Base-by-base conservation (phyloP, 257 asterid species). In the Coffea eugenioides region DNA sequence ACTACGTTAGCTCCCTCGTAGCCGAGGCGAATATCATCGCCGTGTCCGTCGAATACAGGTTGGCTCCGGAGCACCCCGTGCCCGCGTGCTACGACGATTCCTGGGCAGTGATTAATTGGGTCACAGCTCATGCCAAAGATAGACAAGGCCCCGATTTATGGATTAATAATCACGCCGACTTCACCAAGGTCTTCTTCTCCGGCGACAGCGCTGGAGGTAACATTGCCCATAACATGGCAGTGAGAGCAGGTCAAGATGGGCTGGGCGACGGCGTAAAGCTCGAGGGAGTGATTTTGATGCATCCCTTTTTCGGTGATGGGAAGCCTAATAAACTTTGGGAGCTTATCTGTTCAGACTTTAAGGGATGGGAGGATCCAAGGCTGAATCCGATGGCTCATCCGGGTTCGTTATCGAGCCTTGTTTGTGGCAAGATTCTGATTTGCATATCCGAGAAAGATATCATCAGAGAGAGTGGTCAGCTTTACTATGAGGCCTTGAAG, bases 161-260 rank as follows among this genome's bases (percentile, higher is more conserved):
- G 97, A 27, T 94, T 13, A 84, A 75, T 39, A 79, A 46, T 4
- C 81, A 80, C 85, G 98, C 85, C 0, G 93, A 90, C 57, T 88
- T 91, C 45, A 4, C 62, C 0, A 85, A 89, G 31, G 87, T 89
- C 16, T 91, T 72, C 78, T 43, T 90, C 72, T 91, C 88, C 18
- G 97, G 98, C 13, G 97, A 94, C 78, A 93, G 98, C 74, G 96
- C 96, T 5, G 98, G 98, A 69, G 97, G 92, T 6, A 94, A 92
- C 59, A 79, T 94, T 49, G 86, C 90, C 0, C 95, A 94, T 69
- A 80, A 90, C 87, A 84, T 87, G 85, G 82, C 84, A 25, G 73
- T 86, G 49, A 89, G 88, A 49, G 86, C 80, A n/a, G 59, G 83
- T 10, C 43, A 23, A 2, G 80, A 78, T 2, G 87, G 34, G 34